Conservation (phyloP, 139 green algal genomes). For the Chlorella sorokiniana region DNA sequence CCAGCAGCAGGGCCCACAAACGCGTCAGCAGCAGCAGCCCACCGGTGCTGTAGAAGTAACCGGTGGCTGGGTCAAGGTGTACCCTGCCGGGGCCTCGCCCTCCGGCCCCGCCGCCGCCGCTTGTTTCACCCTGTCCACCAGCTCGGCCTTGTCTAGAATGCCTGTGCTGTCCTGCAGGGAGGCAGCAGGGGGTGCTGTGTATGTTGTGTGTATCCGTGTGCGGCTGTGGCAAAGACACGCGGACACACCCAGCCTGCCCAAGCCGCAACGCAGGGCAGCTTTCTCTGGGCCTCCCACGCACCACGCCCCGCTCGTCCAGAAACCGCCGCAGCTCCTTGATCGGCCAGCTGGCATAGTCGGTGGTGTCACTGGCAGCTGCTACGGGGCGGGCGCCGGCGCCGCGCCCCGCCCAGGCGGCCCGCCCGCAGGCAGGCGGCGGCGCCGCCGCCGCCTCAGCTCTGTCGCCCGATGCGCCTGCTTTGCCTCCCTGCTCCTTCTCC, state of each 20-base stretch:
- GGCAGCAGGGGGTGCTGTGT: not conserved
- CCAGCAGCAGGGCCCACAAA: not conserved
- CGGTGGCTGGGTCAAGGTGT: slow-evolving; percentile 57
- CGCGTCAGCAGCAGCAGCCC: not conserved
- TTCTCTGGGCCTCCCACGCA: not conserved
- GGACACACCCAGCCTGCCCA: not conserved
- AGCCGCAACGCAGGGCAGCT: not conserved
- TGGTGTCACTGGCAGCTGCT: not conserved
- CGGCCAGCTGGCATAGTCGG: slow-evolving; percentile 70
- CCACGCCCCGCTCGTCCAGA: slow-evolving; percentile 56
- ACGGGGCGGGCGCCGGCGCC: not conserved
- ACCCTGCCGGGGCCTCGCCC: slow-evolving; percentile 54
- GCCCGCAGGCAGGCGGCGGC: not conserved
- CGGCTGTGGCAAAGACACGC: not conserved
- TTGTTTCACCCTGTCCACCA: slow-evolving; percentile 58
- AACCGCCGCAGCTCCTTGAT: slow-evolving; percentile 78
- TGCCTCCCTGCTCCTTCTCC: not conserved
- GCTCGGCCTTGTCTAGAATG: slow-evolving; percentile 73
- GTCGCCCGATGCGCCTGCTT: not conserved
- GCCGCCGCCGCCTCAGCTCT: not conserved
- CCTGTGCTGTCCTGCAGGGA: slow-evolving; percentile 38
- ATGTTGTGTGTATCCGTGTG: too few species aligned
- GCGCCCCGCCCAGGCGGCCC: not conserved
- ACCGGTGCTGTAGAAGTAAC: slow-evolving; percentile 55
- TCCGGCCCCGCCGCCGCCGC: slow-evolving; percentile 1